phyloP scores from a whole-genome alignment of 2,329 filamentous ascomycete species.

The Claviceps arundinis region DNA sequence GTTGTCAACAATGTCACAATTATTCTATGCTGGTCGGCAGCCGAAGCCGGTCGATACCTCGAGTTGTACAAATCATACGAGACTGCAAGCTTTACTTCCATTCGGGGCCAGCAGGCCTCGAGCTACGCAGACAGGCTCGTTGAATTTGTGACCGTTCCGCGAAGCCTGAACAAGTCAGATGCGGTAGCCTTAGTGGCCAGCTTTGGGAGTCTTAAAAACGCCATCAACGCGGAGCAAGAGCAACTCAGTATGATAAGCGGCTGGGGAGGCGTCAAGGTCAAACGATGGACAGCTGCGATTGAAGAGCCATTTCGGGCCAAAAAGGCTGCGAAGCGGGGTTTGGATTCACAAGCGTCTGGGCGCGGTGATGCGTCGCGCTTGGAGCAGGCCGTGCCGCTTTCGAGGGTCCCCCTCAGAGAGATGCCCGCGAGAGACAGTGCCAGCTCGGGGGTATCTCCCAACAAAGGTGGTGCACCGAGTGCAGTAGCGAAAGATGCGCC shows the following conservation, averaged over 20 bases:
- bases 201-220: constrained; percentile 78
- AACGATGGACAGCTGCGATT: constrained; percentile 68
- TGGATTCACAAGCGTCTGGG: constrained; percentile 13
- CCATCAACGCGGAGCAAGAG: constrained; percentile 77
- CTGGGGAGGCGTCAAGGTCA: constrained; percentile 93
- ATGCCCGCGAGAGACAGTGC: constrained; percentile 15
- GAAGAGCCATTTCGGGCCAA: constrained; percentile 73
- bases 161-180: constrained; percentile 89
- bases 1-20: constrained; percentile 87
- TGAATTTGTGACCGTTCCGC: constrained; percentile 83
- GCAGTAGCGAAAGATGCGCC: constrained; percentile 5
- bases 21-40: constrained; percentile 85
- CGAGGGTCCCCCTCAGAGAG: constrained; percentile 27
- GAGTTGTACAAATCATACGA: constrained; percentile 94
- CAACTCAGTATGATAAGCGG: constrained; percentile 75
- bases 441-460: constrained; percentile 3
- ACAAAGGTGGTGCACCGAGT: neutral
- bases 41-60: constrained; percentile 85
- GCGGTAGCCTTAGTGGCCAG: constrained; percentile 80
- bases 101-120: constrained; percentile 72
- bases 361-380: constrained; percentile 11
- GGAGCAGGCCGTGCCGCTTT: constrained; percentile 27
- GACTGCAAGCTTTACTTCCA: constrained; percentile 65
- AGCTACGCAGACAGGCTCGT: constrained; percentile 77
- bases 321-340: constrained; percentile 44